A percentile compares a stretch with the other conserved stretches of the same genome.
These are phyloP conservation scores for Sporisorium graminicola DNA, from an alignment of 1,284 basidiomycete species.

Conservation along the genomic window DNA sequence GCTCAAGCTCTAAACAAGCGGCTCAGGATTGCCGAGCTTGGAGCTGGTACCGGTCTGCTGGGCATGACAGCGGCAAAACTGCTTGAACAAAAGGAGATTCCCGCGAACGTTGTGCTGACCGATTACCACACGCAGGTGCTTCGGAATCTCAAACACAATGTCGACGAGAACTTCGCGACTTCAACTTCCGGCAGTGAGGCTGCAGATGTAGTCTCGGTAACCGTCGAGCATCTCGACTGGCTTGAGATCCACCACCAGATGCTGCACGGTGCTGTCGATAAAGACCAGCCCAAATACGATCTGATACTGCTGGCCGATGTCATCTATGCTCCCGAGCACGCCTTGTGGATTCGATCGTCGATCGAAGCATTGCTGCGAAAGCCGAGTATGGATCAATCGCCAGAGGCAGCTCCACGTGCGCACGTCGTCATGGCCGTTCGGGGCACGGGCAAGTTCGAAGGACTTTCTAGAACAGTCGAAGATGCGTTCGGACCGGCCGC, in stretches of 20 bases:
- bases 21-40: slow-evolving; percentile 39
- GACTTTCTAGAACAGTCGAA: slow-evolving; percentile 38
- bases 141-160: slow-evolving; percentile 37
- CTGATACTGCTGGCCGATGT: slow-evolving; percentile 46
- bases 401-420: slow-evolving; percentile 15
- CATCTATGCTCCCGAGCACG: slow-evolving; percentile 47
- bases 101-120: slow-evolving; percentile 42
- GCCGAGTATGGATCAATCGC: background rate
- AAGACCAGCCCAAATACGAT: slow-evolving; percentile 21
- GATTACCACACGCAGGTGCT: slow-evolving; percentile 51
- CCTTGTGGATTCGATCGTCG: slow-evolving; percentile 44
- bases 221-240: slow-evolving; percentile 46
- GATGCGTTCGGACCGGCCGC: slow-evolving; percentile 29
- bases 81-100: slow-evolving; percentile 13
- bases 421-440: slow-evolving; percentile 51
- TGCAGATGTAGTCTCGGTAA: slow-evolving; percentile 19
- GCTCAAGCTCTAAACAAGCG: background rate
- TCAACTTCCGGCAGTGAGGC: background rate
- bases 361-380: slow-evolving; percentile 39
- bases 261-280: background rate
- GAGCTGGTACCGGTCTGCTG: slow-evolving; percentile 49
- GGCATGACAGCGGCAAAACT: slow-evolving; percentile 46
- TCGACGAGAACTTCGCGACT: slow-evolving; percentile 25
- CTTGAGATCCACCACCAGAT: slow-evolving; percentile 24
- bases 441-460: slow-evolving; percentile 46